Base-by-base conservation (phyloP, 2,329 filamentous ascomycete genomes). In the Penicillium sp. region DNA sequence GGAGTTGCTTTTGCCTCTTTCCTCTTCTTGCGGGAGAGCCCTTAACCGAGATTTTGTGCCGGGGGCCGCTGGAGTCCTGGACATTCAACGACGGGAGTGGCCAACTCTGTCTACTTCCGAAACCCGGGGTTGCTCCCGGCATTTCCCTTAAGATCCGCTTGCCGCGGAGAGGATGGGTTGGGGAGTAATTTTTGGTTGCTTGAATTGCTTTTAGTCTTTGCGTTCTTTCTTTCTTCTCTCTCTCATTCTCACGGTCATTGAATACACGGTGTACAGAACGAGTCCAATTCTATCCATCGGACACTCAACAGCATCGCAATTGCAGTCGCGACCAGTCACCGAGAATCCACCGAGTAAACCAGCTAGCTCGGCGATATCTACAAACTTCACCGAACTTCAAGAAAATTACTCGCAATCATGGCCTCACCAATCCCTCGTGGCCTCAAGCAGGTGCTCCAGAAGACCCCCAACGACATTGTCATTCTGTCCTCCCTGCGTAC, bases 401-500 rank as follows among this genome's bases (percentile, higher is more conserved):
- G 7, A 53, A n/a, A 22, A 4, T 2, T n/a, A 51, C 53, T 56
- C 54, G 37, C 66, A 77, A 60, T 7, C 7, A 86, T 85, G 82
- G 76, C 81, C 49, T 79, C 72, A 60, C 73, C 76, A 56, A 73
- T 87, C 54, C 84, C 85, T 28, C 86, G 86, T 73, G 92, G 92
- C 73, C 83, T 94, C 65, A 87, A 88, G 69, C 86, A 89, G 73
- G 88, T 97, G 69, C 88, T 97, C 63, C 80, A 88, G 72, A 96
- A 95, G 78, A 81, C 88, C 26, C 90, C 92, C 44, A 86, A 88
- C 67, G 93, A 97, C 80, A 86, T 92, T 45, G 92, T 97, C 71
- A 90, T 97, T 75, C 88, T 97, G 70, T 96, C 93, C 22, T 88
- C 93, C n/a, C 85, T 97, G 44, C 91, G 93, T 69, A 97, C 93